phyloP scores from a whole-genome alignment of 2,329 filamentous ascomycete genomes.

The Cladobotryum mycophilum region DNA sequence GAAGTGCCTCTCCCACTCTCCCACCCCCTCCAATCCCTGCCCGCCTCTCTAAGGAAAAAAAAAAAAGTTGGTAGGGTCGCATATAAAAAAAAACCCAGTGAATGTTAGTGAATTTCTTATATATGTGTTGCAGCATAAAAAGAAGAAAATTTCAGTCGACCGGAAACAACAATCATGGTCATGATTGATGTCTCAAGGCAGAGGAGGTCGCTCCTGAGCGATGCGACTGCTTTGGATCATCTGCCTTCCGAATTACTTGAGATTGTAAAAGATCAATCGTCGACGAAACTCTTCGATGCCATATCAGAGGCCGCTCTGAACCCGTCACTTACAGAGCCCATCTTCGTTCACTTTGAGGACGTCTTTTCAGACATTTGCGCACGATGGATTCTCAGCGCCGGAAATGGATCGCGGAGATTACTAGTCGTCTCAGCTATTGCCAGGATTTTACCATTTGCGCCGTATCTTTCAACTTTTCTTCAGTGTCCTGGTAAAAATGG shows the following conservation, averaged over 20 bases:
- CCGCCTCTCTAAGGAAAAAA: slow-evolving; percentile 23
- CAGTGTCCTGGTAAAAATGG: slow-evolving; percentile 35
- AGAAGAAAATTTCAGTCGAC: slow-evolving; percentile 15
- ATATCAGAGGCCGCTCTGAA: slow-evolving; percentile 64
- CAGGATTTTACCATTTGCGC: slow-evolving; percentile 73
- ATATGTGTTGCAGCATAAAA: background rate
- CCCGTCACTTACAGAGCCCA: slow-evolving; percentile 60
- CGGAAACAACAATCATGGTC: slow-evolving; percentile 42
- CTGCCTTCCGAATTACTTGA: slow-evolving; percentile 65
- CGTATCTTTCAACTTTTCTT: slow-evolving; percentile 69
- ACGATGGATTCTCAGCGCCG: slow-evolving; percentile 59
- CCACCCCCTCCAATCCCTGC: slow-evolving; percentile 19
- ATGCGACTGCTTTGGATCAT: slow-evolving; percentile 48
- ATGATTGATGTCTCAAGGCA: slow-evolving; percentile 49
- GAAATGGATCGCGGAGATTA: slow-evolving; percentile 32
- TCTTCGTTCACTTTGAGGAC: slow-evolving; percentile 69
- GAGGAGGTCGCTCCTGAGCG: slow-evolving; percentile 49
- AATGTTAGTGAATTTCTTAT: slow-evolving; percentile 17
- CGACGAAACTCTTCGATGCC: slow-evolving; percentile 63
- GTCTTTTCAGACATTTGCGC: slow-evolving; percentile 79
- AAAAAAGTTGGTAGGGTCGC: slow-evolving; percentile 23
- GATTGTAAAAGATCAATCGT: slow-evolving; percentile 57
- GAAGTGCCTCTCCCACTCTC: slow-evolving; percentile 21
- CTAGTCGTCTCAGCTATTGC: slow-evolving; percentile 65
- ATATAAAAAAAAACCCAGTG: slow-evolving; percentile 19